Conservation (phyloP, 345 rosid species). For the Dovyalis caffra region DNA sequence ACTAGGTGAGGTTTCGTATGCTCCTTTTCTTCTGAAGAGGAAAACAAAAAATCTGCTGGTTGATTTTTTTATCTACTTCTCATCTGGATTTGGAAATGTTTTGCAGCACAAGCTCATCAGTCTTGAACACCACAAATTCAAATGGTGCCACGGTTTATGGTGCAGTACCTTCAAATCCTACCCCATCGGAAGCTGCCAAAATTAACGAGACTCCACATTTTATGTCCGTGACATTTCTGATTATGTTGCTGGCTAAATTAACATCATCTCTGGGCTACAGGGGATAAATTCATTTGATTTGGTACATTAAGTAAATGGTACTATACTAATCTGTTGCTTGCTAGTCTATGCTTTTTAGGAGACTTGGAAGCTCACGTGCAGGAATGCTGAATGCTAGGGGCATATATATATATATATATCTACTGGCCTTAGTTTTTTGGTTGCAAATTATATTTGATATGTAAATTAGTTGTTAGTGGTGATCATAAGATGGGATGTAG, state of each 20-base stretch:
- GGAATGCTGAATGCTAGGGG: not conserved
- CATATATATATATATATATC: no score
- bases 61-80: not conserved
- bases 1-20: slow-evolving; percentile 44
- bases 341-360: not conserved
- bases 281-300: not conserved
- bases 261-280: not conserved
- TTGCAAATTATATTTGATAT: not conserved
- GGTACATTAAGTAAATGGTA: not conserved
- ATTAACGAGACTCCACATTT: not conserved
- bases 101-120: slow-evolving; percentile 64
- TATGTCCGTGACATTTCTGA: slow-evolving; percentile 1
- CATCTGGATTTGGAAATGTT: not conserved
- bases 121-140: slow-evolving; percentile 63
- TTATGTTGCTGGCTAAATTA: slow-evolving; percentile 11
- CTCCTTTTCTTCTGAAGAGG: not conserved
- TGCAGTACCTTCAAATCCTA: slow-evolving; percentile 53
- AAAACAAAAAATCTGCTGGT: not conserved
- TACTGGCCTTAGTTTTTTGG: not conserved
- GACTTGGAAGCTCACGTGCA: not conserved
- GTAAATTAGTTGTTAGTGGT: not conserved
- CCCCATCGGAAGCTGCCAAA: slow-evolving; percentile 28
- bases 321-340: not conserved
- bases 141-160: slow-evolving; percentile 62
- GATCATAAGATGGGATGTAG: not conserved